Percentiles rank a stretch among this genome's conserved stretches.
Evolutionary conservation across 352 stramenopile genomes (phyloP).

Genomic region (Phytophthora cactorum): DNA sequence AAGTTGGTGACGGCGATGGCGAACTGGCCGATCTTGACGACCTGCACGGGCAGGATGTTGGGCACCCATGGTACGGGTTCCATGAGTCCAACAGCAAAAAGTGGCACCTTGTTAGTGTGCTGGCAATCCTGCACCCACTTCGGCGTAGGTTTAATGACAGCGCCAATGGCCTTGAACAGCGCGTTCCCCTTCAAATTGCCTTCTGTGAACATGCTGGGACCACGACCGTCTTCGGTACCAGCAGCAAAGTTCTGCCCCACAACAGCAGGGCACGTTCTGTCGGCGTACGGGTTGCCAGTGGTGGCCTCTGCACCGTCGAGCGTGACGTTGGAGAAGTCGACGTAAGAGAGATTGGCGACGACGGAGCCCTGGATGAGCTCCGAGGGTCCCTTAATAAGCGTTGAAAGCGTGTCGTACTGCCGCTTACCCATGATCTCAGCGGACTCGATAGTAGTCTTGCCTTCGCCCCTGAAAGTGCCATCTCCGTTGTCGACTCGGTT

Average conservation of each 20-base stretch:
- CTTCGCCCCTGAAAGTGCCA: conserved; percentile 52
- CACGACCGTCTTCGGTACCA: conserved; percentile 57
- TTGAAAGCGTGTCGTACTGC: conserved; percentile 37
- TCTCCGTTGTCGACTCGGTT: conserved; percentile 57
- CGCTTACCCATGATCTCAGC: conserved; percentile 53
- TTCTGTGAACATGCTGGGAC: conserved; percentile 38
- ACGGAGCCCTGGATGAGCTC: conserved; percentile 38
- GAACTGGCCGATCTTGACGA: conserved; percentile 36
- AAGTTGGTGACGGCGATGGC: not conserved
- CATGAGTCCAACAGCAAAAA: conserved; percentile 47
- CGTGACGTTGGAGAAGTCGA: conserved; percentile 54
- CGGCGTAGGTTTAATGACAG: conserved; percentile 38
- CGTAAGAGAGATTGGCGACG: conserved; percentile 45
- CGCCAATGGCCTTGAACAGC: conserved; percentile 31
- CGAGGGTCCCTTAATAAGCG: conserved; percentile 30
- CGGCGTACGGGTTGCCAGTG: conserved; percentile 29
- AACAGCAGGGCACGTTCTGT: conserved; percentile 51
- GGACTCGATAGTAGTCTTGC: conserved; percentile 37
- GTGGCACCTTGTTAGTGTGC: conserved; percentile 41
- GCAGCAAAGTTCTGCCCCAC: conserved; percentile 60
- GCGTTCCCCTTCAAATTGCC: conserved; percentile 41
- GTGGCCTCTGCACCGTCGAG: conserved; percentile 33
- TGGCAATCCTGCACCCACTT: conserved; percentile 54
- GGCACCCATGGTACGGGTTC: conserved; percentile 49
- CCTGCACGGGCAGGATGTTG: conserved; percentile 54